Evolutionary conservation across 306 rosid genomes (phyloP), one percentile per base, ranked within the genome.

Genomic region (Abrus precatorius): DNA sequence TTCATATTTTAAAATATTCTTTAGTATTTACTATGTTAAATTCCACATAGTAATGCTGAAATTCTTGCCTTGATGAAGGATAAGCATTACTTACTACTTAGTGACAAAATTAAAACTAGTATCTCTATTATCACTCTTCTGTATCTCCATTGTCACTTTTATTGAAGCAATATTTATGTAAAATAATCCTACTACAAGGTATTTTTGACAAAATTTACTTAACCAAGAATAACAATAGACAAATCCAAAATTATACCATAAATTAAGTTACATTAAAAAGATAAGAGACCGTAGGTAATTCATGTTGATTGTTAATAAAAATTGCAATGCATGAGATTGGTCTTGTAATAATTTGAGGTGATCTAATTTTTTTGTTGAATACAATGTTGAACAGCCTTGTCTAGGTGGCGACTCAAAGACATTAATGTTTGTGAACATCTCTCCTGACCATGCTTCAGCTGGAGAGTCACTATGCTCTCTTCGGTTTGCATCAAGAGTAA

Each of bases 351-450:
- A 33, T 65, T 61, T 33, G 54, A 61, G 43, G 53, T 38, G 61
- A 69, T 72, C 85, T 85, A 67, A 84, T 55, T 38, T 49, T 71
- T 57, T 33, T 77, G 49, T 71, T 57, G 8, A 40, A 49, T 68
- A 33, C 59, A 12, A 70, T 77, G 62, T 60, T 85, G 74, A 82
- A 71, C 96, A 96, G 99, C 99, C 98, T 36, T 92, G 99, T 69
- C 91, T 96, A 1, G 99, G 99, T 64, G 97, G 97, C 11, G 99
- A 96, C 78, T 93, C 98, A 1, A 93, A 95, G 92, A 91, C 98
- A 69, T 76, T 96, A 79, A 96, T 93, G 99, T 86, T 96, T 76
- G 99, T 93, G 49, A 96, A 96, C 87, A 83, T 93, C 73, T 87
- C 99, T 68, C 98, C 99, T 0, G 97, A 96, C 6, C 81, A 87